Evolutionary conservation across 306 rosid species (phyloP).

Genomic region (Coriaria nepalensis): DNA sequence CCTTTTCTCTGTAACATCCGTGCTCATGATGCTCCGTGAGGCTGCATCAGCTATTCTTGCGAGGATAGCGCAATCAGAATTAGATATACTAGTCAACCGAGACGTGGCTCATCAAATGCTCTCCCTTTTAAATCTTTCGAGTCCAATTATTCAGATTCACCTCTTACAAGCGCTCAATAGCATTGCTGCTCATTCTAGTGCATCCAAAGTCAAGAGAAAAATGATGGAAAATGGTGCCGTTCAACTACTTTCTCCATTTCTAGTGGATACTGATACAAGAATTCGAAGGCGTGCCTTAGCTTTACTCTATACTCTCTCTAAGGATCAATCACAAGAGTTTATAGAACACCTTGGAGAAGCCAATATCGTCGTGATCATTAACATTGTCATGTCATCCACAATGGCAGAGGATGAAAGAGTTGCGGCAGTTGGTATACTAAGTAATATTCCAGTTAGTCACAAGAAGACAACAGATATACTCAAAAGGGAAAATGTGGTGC

Average conservation of each 20-base stretch:
- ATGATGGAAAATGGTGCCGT: slow-evolving; percentile 72
- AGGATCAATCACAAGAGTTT: slow-evolving; percentile 53
- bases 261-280: slow-evolving; percentile 40
- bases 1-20: slow-evolving; percentile 87
- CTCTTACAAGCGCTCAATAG: slow-evolving; percentile 68
- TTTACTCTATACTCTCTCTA: slow-evolving; percentile 55
- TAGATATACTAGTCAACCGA: slow-evolving; percentile 32
- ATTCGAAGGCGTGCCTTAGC: slow-evolving; percentile 41
- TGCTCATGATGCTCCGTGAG: slow-evolving; percentile 81
- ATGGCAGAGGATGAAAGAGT: slow-evolving; percentile 42
- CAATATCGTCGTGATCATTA: slow-evolving; percentile 29
- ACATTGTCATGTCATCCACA: slow-evolving; percentile 33
- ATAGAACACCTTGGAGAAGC: slow-evolving; percentile 55
- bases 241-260: slow-evolving; percentile 64
- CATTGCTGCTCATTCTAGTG: slow-evolving; percentile 57
- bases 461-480: slow-evolving; percentile 50
- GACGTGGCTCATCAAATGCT: slow-evolving; percentile 77
- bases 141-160: slow-evolving; percentile 65
- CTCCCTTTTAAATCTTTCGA: slow-evolving; percentile 69
- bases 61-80: slow-evolving; percentile 63
- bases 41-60: slow-evolving; percentile 86
- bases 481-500: slow-evolving; percentile 42
- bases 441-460: slow-evolving; percentile 51
- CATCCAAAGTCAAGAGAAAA: slow-evolving; percentile 42
- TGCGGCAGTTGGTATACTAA: slow-evolving; percentile 54